Base-by-base conservation (phyloP, 2,329 filamentous ascomycete species). In the Cytospora chrysosperma region DNA sequence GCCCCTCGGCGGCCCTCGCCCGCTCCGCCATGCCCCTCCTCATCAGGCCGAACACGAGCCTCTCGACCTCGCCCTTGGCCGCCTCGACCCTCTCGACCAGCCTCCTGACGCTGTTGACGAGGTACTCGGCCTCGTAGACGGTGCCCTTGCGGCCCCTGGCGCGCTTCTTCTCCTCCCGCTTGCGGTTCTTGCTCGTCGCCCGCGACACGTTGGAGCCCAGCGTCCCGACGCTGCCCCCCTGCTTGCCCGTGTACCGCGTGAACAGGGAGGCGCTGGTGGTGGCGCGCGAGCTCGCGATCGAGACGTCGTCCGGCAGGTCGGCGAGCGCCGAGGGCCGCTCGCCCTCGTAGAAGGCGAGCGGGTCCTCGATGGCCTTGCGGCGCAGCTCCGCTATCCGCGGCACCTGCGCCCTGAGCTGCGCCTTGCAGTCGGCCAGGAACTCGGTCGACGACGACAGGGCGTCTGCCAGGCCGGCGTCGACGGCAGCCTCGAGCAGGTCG, bases 101-200 rank as follows among this genome's bases (percentile, higher is more conserved):
- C 27, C 95, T 83, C 15, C 89, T 85, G 40, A 98, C 88, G 69
- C 89, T 94, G 74, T 93, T 95, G 64, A 97, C 88, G 6, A 99
- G 85, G 75, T 99, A 99, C 76, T 98, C 95, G 73, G 98, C 94
- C 75, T 99, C 95, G 75, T 99, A 99, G 6, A 99, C 91, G 19
- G 92, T 97, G 13, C 95, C 95, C 80, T 98, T 98, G 75, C 97
- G 94, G 27, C 95, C 95, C 9, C 92, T 82, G 0, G 95, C 95
- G 19, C 94, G 87, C 83, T 99, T 99, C 75, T 96, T 88, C 81
- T 99, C 95, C 76, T 99, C 95, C 24, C 93, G 84, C 27, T 89
- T 83, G 59, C 93, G 87, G 73, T 96, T 97, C 81, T 95, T 96
- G 72, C 87, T 90, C 49, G 92, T 97, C 64, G 90, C 90, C 15